Conservation (phyloP, 2,329 filamentous ascomycete genomes). For the Cladophialophora yegresii region DNA sequence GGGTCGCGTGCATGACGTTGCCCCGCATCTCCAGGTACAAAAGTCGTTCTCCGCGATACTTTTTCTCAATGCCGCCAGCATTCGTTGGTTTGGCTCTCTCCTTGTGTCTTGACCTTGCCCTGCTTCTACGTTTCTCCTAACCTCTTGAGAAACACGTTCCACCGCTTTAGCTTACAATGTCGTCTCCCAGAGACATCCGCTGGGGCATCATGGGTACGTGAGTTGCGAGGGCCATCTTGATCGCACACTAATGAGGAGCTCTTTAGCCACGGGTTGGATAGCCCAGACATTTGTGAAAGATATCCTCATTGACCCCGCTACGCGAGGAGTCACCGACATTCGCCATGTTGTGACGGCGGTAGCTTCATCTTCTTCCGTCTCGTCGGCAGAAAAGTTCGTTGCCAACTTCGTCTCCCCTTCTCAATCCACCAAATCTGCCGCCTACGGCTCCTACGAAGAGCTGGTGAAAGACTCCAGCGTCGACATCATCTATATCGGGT, state of each 20-base stretch:
- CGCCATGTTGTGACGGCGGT: slow-evolving; percentile 76
- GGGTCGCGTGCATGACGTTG: neutral
- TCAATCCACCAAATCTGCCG: slow-evolving; percentile 57
- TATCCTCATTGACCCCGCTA: slow-evolving; percentile 70
- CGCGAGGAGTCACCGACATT: slow-evolving; percentile 70
- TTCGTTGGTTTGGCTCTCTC: neutral
- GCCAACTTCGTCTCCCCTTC: slow-evolving; percentile 66
- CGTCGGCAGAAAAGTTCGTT: slow-evolving; percentile 72
- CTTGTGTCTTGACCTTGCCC: neutral
- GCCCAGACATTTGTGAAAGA: slow-evolving; percentile 69
- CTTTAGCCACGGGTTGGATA: slow-evolving; percentile 49
- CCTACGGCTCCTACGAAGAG: slow-evolving; percentile 80
- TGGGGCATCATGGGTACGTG: slow-evolving; percentile 35
- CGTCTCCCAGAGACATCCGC: slow-evolving; percentile 26
- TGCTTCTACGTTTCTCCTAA: neutral
- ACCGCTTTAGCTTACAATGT: slow-evolving; percentile 15
- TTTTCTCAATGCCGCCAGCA: neutral
- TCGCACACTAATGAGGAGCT: neutral
- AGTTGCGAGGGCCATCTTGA: neutral
- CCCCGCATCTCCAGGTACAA: slow-evolving; percentile 6
- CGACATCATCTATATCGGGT: slow-evolving; percentile 86
- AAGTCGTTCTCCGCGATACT: neutral
- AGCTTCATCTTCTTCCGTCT: slow-evolving; percentile 72
- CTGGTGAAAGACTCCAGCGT: slow-evolving; percentile 76
- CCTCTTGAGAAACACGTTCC: neutral